phyloP scores from a whole-genome alignment of 2,329 filamentous ascomycete genomes.

The Curvularia verruculosa region DNA sequence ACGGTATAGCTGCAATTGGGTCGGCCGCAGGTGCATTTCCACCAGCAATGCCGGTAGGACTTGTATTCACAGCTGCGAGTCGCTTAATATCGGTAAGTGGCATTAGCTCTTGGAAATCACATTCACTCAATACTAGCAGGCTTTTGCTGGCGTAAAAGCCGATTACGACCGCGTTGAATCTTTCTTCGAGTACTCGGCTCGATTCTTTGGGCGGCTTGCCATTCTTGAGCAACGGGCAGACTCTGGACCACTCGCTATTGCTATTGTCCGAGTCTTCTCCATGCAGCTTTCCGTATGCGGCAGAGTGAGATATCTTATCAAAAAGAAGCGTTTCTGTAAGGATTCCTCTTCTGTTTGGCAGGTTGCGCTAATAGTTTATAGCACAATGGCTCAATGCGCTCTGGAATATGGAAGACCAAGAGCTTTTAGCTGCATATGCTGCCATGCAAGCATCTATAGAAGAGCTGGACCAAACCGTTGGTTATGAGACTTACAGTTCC shows the following conservation, averaged over 20 bases:
- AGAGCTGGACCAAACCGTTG: conserved; percentile 18
- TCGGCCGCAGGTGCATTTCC: conserved; percentile 27
- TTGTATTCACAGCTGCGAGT: conserved; percentile 21
- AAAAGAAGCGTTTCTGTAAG: conserved; percentile 7
- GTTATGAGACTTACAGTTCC: conserved; percentile 13
- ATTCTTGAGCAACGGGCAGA: conserved; percentile 43
- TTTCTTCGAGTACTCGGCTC: conserved; percentile 51
- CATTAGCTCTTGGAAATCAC: too few species aligned
- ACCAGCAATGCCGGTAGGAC: conserved; percentile 23
- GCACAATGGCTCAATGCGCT: conserved; percentile 20
- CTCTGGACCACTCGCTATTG: background rate
- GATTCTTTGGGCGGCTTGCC: conserved; percentile 45
- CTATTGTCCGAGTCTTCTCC: conserved; percentile 1
- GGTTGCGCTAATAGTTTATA: background rate
- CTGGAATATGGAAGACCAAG: conserved; percentile 20
- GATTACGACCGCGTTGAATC: conserved; percentile 51
- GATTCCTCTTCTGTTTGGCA: too few species aligned
- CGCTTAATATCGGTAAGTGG: conserved; percentile 14
- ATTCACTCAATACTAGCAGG: conserved; percentile 7
- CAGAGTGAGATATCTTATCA: conserved; percentile 2
- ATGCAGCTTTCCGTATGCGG: conserved; percentile 4
- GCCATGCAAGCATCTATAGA: conserved; percentile 20
- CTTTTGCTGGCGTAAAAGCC: conserved; percentile 44
- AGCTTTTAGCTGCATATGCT: conserved; percentile 16
- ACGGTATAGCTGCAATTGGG: conserved; percentile 19